These are phyloP conservation scores for Daldinia sp. DNA, from an alignment of 2,329 filamentous ascomycete genomes.

Conservation along the genomic window DNA sequence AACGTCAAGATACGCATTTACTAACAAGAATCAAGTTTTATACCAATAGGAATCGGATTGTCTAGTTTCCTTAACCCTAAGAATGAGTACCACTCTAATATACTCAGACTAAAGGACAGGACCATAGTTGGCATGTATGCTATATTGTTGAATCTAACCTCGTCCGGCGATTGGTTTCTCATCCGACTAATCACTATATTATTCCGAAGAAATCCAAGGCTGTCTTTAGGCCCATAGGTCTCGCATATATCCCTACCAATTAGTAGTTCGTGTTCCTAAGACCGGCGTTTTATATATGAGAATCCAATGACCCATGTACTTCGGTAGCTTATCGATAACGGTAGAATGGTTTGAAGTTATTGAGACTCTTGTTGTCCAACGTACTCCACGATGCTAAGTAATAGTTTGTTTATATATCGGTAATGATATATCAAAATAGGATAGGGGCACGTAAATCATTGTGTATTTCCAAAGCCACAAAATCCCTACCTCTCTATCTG, in stretches of 20 bases:
- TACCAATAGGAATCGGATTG: background rate
- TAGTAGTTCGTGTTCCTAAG: background rate
- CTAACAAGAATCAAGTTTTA: background rate
- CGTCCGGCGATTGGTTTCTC: background rate
- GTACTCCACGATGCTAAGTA: no score
- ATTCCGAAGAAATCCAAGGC: background rate
- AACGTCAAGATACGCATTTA: background rate
- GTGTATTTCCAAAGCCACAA: no score
- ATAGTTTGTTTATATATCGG: no score
- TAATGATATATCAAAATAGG: no score
- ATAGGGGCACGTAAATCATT: no score
- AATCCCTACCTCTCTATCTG: no score
- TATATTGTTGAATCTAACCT: background rate
- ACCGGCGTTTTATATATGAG: background rate
- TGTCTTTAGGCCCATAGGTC: background rate
- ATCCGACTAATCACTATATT: background rate
- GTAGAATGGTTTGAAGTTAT: no score
- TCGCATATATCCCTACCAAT: background rate
- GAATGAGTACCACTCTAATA: background rate
- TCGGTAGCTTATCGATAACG: no score
- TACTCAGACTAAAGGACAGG: background rate
- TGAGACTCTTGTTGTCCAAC: no score
- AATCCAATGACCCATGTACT: no score
- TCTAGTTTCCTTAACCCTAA: background rate
- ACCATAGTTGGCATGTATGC: background rate